Percentiles rank a stretch among this genome's conserved stretches.
Evolutionary conservation across 495 filamentous ascomycete species (phyloP).

Genomic region (Pyrenula aspistea): DNA sequence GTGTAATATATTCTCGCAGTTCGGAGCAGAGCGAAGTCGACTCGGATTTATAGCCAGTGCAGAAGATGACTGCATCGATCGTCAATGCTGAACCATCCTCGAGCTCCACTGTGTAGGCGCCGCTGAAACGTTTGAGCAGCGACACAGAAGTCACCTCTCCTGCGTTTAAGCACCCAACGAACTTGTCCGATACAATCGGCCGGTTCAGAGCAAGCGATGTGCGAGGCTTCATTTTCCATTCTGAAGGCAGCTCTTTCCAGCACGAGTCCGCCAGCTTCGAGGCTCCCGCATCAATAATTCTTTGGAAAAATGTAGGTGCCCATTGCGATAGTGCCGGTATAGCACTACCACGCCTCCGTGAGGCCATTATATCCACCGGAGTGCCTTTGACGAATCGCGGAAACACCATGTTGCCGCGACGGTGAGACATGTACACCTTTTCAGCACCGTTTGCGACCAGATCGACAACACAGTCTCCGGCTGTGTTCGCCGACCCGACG

Average conservation of each 20-base stretch:
- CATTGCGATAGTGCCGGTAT: background rate
- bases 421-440: constrained; percentile 19
- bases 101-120: background rate
- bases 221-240: background rate
- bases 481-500: constrained; percentile 7
- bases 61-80: constrained; percentile 8
- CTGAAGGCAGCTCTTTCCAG: background rate
- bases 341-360: background rate
- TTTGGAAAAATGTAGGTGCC: background rate
- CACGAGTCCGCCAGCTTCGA: background rate
- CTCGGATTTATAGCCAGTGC: constrained; percentile 8
- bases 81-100: constrained; percentile 3
- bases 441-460: constrained; percentile 11
- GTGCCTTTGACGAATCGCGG: background rate
- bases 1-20: background rate
- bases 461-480: constrained; percentile 16
- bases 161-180: background rate
- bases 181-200: background rate
- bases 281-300: background rate
- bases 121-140: background rate
- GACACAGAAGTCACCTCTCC: background rate
- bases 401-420: constrained; percentile 13
- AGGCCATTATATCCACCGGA: background rate
- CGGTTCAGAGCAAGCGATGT: background rate
- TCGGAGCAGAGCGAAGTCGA: constrained; percentile 4